These are phyloP conservation scores for Lipomyces orientalis DNA, from an alignment of 805 yeast genomes.

Conservation along the genomic window DNA sequence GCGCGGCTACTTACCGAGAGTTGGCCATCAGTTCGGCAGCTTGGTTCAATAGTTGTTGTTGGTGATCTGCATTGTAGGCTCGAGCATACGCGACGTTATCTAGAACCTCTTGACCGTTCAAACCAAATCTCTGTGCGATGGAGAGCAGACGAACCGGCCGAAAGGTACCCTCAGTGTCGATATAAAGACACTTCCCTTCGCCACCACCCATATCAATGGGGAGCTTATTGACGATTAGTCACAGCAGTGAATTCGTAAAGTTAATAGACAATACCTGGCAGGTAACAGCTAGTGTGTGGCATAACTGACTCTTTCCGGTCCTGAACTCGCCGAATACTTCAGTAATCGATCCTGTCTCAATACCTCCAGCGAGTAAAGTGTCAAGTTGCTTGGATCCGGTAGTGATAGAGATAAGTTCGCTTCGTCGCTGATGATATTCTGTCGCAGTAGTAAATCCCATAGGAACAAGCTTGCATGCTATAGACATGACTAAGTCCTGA, in stretches of 20 bases:
- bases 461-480: constrained; percentile 83
- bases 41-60: constrained; percentile 78
- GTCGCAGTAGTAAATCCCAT: constrained; percentile 98
- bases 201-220: constrained; percentile 98
- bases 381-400: constrained; percentile 96
- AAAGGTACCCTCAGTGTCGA: constrained; percentile 97
- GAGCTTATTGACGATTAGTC: constrained; percentile 46
- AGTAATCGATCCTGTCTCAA: constrained; percentile 96
- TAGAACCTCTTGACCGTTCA: constrained; percentile 91
- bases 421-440: constrained; percentile 86
- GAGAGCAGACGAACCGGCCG: constrained; percentile 89
- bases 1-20: constrained; percentile 55
- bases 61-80: constrained; percentile 97
- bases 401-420: constrained; percentile 88
- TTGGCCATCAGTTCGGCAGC: constrained; percentile 98
- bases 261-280: constrained; percentile 62
- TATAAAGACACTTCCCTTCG: constrained; percentile 94
- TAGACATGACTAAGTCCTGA: not conserved
- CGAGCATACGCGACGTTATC: constrained; percentile 97
- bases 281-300: constrained; percentile 95
- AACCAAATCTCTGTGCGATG: constrained; percentile 88
- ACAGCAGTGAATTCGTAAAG: not conserved
- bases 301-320: constrained; percentile 95
- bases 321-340: constrained; percentile 97
- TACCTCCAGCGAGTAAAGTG: constrained; percentile 92